phyloP scores from a whole-genome alignment of 345 rosid species.

The Melastoma malabathricum region DNA sequence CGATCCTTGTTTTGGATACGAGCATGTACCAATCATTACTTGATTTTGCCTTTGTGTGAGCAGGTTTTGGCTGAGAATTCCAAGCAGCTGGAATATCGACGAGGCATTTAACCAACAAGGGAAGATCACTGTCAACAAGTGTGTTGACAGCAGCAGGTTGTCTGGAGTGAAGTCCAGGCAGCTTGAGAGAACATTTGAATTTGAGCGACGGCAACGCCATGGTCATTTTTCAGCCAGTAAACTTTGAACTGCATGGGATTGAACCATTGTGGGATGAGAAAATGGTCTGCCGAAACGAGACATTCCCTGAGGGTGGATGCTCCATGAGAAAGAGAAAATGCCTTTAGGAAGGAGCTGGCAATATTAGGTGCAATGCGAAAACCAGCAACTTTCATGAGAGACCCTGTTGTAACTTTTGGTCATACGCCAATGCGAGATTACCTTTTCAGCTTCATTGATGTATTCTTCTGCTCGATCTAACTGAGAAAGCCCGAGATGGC shows the following conservation, averaged over 20 bases:
- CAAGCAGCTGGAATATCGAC: constrained; percentile 62
- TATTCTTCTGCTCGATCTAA: constrained; percentile 84
- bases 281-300: neutral
- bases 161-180: constrained; percentile 82
- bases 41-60: neutral
- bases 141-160: constrained; percentile 75
- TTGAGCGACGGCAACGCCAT: constrained; percentile 49
- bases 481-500: constrained; percentile 70
- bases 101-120: constrained; percentile 23
- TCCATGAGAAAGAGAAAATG: constrained; percentile 13
- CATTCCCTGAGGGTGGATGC: neutral
- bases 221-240: constrained; percentile 48
- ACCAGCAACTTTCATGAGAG: neutral
- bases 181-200: constrained; percentile 50
- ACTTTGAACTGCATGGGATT: constrained; percentile 62
- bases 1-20: neutral
- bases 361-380: constrained; percentile 71
- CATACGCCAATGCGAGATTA: constrained; percentile 10
- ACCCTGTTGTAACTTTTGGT: neutral
- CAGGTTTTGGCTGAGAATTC: constrained; percentile 70
- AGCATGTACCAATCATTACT: neutral
- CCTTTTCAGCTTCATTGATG: constrained; percentile 84
- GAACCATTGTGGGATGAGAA: neutral
- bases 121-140: constrained; percentile 8
- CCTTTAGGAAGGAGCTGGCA: constrained; percentile 88